phyloP scores from a whole-genome alignment of 176 grass and related monocot species.

The Secale cereale region DNA sequence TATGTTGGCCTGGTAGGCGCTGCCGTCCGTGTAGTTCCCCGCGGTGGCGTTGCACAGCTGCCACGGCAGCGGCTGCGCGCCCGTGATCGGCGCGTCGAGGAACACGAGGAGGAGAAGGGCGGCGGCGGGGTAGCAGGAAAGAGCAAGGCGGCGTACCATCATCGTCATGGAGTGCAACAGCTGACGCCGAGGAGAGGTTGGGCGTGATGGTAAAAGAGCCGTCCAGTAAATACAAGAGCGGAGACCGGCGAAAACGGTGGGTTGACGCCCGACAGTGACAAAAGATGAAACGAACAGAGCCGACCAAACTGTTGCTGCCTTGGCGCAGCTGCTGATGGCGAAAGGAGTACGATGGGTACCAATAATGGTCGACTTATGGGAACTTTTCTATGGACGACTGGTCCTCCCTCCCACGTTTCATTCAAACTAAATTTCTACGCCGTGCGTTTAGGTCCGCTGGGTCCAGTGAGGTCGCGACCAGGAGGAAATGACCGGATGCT shows the following conservation, averaged over 20 bases:
- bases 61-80: constrained; percentile 19
- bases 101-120: neutral
- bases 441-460: no score
- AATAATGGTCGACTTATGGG: no score
- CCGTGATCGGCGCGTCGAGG: neutral
- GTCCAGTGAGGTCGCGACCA: no score
- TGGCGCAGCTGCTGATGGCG: neutral
- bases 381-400: no score
- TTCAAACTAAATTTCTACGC: no score
- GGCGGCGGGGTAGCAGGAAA: neutral
- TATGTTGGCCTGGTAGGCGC: constrained; percentile 40
- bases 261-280: neutral
- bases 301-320: neutral
- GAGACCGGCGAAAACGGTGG: neutral
- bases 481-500: no score
- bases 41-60: neutral
- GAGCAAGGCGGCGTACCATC: neutral
- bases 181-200: neutral
- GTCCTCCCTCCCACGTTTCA: no score
- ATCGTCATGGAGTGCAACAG: neutral
- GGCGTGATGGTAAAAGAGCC: no score
- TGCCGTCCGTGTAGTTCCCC: constrained; percentile 16
- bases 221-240: no score
- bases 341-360: no score
- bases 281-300: neutral